Conservation (phyloP, 2,329 filamentous ascomycete genomes). For the Ceratocystis albifundus region DNA sequence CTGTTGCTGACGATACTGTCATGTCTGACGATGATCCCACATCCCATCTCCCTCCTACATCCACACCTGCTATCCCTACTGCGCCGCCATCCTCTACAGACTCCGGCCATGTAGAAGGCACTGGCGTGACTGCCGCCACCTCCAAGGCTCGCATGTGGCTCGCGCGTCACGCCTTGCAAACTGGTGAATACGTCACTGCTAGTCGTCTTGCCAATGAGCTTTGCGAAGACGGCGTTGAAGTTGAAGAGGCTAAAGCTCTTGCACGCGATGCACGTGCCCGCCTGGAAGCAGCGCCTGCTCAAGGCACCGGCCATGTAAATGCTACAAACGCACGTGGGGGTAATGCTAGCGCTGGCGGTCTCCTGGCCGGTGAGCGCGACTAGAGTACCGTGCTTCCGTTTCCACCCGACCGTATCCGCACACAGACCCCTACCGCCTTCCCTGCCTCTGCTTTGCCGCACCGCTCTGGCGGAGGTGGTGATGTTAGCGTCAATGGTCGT, state of each 20-base stretch:
- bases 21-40: slow-evolving; percentile 28
- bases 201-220: slow-evolving; percentile 78
- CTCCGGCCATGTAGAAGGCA: slow-evolving; percentile 41
- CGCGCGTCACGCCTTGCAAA: slow-evolving; percentile 65
- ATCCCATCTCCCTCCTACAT: background rate
- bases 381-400: background rate
- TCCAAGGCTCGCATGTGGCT: slow-evolving; percentile 92
- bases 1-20: slow-evolving; percentile 15
- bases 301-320: background rate
- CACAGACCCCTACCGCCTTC: background rate
- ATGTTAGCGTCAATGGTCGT: too few relatives aligned
- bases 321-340: background rate
- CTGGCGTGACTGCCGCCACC: slow-evolving; percentile 81
- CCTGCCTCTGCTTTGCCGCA: background rate
- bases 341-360: background rate
- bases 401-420: background rate
- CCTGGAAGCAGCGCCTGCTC: slow-evolving; percentile 39
- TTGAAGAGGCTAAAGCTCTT: slow-evolving; percentile 91
- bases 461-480: background rate
- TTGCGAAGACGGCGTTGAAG: slow-evolving; percentile 89
- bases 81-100: background rate
- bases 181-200: slow-evolving; percentile 62
- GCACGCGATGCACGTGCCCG: slow-evolving; percentile 75
- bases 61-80: background rate
- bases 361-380: slow-evolving; percentile 6